Evolutionary conservation across 768 basidiomycete species (phyloP), one percentile per base, ranked within the genome.

Genomic region (Phlebiopsis gigantea): DNA sequence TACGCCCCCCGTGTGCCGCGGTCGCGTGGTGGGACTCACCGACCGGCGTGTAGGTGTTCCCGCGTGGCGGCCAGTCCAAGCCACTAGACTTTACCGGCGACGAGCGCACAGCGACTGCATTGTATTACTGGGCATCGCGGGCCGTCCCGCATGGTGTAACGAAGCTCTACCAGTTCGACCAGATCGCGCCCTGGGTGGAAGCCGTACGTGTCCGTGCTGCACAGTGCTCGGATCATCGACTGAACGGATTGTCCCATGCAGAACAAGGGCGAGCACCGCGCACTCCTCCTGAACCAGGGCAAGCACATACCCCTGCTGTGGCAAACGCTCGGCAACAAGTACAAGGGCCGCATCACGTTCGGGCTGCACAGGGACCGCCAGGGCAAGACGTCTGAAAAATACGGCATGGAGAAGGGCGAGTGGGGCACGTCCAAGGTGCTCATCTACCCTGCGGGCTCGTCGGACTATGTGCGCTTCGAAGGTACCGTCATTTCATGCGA

Each of bases 271-370:
- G 69, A 77, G 59, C 75, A 78, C 26, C 84, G 85, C 17, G 82
- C 83, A 4, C 74, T 93, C 7, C 78, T 90, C 14, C 70, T 89
- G 55, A 88, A 87, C 65, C 85, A 90, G 68, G 85, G 86, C 57
- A 87, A 84, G 62, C 83, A 82, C 63, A 81, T 82, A 45, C 92
- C 91, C 1, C 71, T 93, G 10, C 74, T 93, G 41, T 93, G 90
- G 91, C 81, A 86, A 62, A 84, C 88, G 21, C 78, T 93, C 25
- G 82, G 79, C 22, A 88, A 90, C 66, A 87, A 83, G 61, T 92
- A 84, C 72, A 66, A 76, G 56, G 81, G 81, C 44, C 72, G 81
- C 60, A 73, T 93, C 9, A 76, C 73, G 25, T 83, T 92, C 60
- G 86, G 77, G 1, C 75, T 78, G 26, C 81, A 85, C 63, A 80